These are phyloP conservation scores for Geotrichum bryndzae DNA, from an alignment of 1,139 yeast species.

Conservation along the genomic window DNA sequence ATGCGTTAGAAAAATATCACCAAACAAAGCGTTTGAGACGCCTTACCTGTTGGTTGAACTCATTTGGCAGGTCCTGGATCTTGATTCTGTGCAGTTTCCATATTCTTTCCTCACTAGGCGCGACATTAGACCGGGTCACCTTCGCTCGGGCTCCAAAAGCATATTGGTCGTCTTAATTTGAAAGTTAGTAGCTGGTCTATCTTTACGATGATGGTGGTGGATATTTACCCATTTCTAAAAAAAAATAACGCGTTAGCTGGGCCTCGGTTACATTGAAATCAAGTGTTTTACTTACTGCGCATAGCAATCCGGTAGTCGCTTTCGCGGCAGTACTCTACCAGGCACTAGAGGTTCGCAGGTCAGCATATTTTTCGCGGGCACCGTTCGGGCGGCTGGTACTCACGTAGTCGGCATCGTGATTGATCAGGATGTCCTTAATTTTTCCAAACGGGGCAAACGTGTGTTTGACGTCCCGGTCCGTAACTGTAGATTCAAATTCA, in stretches of 20 bases:
- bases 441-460: constrained; percentile 61
- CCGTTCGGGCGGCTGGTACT: neutral
- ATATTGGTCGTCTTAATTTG: neutral
- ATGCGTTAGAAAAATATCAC: neutral
- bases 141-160: neutral
- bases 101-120: neutral
- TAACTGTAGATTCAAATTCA: constrained; percentile 28
- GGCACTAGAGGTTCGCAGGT: neutral
- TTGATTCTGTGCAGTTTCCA: neutral
- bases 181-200: neutral
- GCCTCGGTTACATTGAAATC: neutral
- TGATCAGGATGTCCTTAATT: constrained; percentile 57
- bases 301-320: neutral
- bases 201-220: neutral
- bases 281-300: neutral
- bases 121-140: neutral
- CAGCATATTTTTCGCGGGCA: neutral
- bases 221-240: neutral
- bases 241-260: neutral
- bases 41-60: neutral
- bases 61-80: neutral
- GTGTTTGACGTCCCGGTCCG: constrained; percentile 63
- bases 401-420: constrained; percentile 46
- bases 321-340: neutral
- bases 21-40: neutral